A percentile compares a stretch with the other conserved stretches of the same genome.
phyloP scores from a whole-genome alignment of 2,329 filamentous ascomycete genomes.

The Gaeumannomyces tritici region DNA sequence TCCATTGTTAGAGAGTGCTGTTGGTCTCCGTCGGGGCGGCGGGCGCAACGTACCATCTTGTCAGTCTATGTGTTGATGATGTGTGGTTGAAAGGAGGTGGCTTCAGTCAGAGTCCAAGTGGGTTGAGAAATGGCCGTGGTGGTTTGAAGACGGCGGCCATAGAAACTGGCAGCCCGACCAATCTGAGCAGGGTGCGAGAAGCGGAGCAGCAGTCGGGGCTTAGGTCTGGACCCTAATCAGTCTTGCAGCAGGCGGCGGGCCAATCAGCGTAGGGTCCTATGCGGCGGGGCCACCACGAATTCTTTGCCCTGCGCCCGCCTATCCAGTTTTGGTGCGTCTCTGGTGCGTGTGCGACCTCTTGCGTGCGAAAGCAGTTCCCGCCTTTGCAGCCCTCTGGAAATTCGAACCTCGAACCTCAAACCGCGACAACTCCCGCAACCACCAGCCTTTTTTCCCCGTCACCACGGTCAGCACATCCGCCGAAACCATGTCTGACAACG shows the following conservation, averaged over 20 bases:
- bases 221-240: constrained; percentile 4
- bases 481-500: constrained; percentile 81
- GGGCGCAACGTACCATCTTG: constrained; percentile 26
- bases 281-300: constrained; percentile 2
- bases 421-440: constrained; percentile 2
- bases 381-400: not conserved
- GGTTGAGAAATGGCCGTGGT: not conserved
- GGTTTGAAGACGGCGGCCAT: not conserved
- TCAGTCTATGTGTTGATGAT: constrained; percentile 18
- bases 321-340: not conserved
- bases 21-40: not conserved
- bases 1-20: not conserved
- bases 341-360: not conserved
- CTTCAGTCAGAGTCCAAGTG: not conserved
- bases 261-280: not conserved
- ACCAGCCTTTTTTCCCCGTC: constrained; percentile 13
- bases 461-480: constrained; percentile 19
- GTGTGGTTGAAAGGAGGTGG: constrained; percentile 9
- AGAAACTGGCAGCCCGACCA: not conserved
- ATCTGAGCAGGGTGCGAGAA: not conserved
- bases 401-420: not conserved
- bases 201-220: not conserved
- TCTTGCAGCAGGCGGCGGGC: not conserved
- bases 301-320: not conserved
- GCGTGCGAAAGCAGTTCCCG: not conserved